Evolutionary conservation across 805 yeast species (phyloP), one percentile per base, ranked within the genome.

Genomic region (Debaryomyces tyrocola): DNA sequence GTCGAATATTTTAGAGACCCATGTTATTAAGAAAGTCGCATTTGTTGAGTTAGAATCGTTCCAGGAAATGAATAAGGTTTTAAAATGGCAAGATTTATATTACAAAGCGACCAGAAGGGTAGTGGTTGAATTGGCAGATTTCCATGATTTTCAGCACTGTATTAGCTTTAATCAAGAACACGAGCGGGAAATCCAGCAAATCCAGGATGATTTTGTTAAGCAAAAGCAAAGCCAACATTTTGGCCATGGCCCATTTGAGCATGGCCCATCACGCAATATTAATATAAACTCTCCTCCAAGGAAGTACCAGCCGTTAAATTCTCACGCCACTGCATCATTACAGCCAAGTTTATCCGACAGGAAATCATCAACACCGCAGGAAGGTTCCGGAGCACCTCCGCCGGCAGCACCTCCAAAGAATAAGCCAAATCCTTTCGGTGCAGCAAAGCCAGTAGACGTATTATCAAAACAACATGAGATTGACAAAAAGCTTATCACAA

Each of bases 401-500:
- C 31, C 31, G 50, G 41, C 46, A 46, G 44, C 56, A 45, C 37
- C 62, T 44, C 50, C 62, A 55, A 68, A 56, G 60, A 65, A 71
- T 3, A 83, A 79, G 55, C 51, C 78, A 0, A 87, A 82, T 59
- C 94, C 96, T 4, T 89, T 90, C 69, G 96, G 96, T 0, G 70
- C 78, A 4, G 96, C 96, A 1, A 87, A 82, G 65, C 96, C 96
- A 1, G 92, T 89, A 5, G 96, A 89, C 62, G 81, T 86, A 2
- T 70, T 83, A 18, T 73, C 87, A 20, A 83, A 79, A 53, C 82
- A 80, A 53, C 67, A 74, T 39, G 92, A 86, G 56, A 67, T 85
- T 18, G 91, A 85, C 11, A 60, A 61, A 41, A 59, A 65, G 49
- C 48, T 67, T 37, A 56, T 63, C 4, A 55, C 58, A 27, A 55